Percentiles rank a stretch among this genome's conserved stretches.
phyloP scores from a whole-genome alignment of 164 flowering plant genomes.

The Saururus chinensis region DNA sequence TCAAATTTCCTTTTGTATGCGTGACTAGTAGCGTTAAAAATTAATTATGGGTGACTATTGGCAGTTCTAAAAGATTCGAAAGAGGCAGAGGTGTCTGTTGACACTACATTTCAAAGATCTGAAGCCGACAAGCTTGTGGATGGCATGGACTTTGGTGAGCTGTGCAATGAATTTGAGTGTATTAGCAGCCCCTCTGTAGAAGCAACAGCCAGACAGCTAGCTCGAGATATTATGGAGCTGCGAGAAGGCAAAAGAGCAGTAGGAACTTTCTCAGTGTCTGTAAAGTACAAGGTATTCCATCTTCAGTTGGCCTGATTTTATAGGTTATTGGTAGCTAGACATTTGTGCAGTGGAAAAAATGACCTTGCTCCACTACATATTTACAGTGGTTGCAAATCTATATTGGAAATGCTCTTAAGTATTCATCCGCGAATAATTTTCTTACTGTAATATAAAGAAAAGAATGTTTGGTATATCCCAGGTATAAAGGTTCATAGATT shows the following conservation, averaged over 20 bases:
- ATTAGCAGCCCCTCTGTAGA: slow-evolving; percentile 84
- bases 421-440: no score
- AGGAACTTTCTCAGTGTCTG: slow-evolving; percentile 62
- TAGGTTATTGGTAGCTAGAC: neutral
- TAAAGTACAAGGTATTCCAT: slow-evolving; percentile 61
- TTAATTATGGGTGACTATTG: neutral
- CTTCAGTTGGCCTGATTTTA: neutral
- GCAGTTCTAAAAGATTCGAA: slow-evolving; percentile 13
- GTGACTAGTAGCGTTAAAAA: neutral
- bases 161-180: slow-evolving; percentile 95
- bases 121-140: slow-evolving; percentile 82
- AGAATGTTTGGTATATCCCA: no score
- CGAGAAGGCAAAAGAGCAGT: slow-evolving; percentile 80
- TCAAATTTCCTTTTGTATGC: neutral
- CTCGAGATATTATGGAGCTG: slow-evolving; percentile 72
- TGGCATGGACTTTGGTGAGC: slow-evolving; percentile 83
- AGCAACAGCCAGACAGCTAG: slow-evolving; percentile 86
- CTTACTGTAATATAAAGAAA: no score
- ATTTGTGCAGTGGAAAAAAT: no score
- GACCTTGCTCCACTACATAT: no score
- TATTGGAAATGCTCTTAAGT: no score
- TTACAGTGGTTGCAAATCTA: no score
- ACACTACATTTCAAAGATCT: slow-evolving; percentile 24
- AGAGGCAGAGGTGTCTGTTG: slow-evolving; percentile 12
- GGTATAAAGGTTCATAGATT: no score